Conservation (phyloP, 768 basidiomycete species). For the Boletellus sp. region DNA sequence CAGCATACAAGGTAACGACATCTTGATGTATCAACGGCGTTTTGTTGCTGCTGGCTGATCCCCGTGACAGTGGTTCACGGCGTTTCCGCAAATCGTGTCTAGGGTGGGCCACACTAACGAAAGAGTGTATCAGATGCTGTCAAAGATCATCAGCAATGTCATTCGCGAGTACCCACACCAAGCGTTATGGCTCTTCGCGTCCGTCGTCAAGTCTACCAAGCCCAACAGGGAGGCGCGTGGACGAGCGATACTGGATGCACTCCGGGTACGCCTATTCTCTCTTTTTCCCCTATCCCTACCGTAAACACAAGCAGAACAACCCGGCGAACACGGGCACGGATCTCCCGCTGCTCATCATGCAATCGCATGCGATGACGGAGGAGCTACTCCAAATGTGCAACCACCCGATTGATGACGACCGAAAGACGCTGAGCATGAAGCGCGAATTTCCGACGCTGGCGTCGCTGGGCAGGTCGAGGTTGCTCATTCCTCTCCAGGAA, state of each 20-base stretch:
- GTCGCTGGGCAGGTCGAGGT: slow-evolving; percentile 51
- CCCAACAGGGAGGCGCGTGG: slow-evolving; percentile 57
- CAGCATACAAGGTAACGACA: slow-evolving; percentile 68
- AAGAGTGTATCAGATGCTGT: slow-evolving; percentile 57
- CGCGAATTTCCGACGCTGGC: slow-evolving; percentile 54
- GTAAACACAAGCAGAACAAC: slow-evolving; percentile 37
- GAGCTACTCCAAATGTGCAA: slow-evolving; percentile 70
- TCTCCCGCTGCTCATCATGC: slow-evolving; percentile 48
- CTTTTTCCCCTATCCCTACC: background rate
- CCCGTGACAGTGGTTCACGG: slow-evolving; percentile 79
- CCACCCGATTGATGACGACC: slow-evolving; percentile 40
- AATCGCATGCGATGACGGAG: slow-evolving; percentile 60
- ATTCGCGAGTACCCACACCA: slow-evolving; percentile 86
- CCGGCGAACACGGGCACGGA: slow-evolving; percentile 40
- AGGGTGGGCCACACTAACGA: slow-evolving; percentile 75
- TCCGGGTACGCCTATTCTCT: slow-evolving; percentile 44
- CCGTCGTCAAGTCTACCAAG: slow-evolving; percentile 83
- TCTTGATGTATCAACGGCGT: too few species aligned
- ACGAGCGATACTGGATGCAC: slow-evolving; percentile 48
- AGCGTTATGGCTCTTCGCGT: slow-evolving; percentile 88
- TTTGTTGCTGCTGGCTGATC: slow-evolving; percentile 8
- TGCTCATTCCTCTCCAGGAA: slow-evolving; percentile 91
- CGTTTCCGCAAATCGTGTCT: slow-evolving; percentile 95
- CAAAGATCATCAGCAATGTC: slow-evolving; percentile 64
- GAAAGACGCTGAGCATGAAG: slow-evolving; percentile 39